These are phyloP conservation scores for Colletotrichum sp. DNA, from an alignment of 2,329 filamentous ascomycete species.

Conservation along the genomic window DNA sequence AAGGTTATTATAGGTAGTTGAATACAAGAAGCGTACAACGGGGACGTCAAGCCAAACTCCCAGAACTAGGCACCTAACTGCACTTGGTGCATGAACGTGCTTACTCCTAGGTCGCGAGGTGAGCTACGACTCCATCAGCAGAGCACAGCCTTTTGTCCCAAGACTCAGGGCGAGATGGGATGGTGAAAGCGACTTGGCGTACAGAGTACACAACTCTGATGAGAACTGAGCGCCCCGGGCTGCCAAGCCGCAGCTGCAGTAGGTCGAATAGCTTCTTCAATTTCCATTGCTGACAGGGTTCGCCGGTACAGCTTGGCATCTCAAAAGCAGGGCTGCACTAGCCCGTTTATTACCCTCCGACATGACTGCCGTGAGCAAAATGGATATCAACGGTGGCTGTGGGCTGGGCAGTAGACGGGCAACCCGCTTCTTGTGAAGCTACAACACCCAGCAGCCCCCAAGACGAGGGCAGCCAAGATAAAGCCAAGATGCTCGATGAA, in stretches of 20 bases:
- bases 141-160: background rate
- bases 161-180: background rate
- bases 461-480: background rate
- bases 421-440: background rate
- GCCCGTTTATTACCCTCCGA: background rate
- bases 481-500: background rate
- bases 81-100: background rate
- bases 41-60: background rate
- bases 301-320: background rate
- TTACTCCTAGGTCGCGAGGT: background rate
- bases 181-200: background rate
- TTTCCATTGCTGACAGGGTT: background rate
- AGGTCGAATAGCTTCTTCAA: background rate
- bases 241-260: background rate
- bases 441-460: background rate
- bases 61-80: background rate
- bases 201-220: background rate
- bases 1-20: background rate
- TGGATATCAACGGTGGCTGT: constrained; percentile 3
- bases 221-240: background rate
- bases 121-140: background rate
- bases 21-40: background rate
- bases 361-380: background rate
- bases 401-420: constrained; percentile 5
- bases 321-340: background rate